These are phyloP conservation scores for Gossypium gossypioides DNA, from an alignment of 441 rosid genomes.

Conservation along the genomic window DNA sequence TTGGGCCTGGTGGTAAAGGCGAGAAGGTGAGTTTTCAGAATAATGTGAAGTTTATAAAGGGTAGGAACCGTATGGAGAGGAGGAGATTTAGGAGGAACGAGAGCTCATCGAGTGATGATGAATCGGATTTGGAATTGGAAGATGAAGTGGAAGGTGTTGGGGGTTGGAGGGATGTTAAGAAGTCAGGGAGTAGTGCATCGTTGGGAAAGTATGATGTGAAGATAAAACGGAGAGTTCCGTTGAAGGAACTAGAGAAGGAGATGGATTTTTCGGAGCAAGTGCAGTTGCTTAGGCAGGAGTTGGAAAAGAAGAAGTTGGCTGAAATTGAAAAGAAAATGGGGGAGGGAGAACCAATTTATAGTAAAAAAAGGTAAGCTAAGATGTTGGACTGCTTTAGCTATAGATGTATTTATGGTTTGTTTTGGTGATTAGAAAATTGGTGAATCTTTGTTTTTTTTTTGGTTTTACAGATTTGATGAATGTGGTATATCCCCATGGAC, in stretches of 20 bases:
- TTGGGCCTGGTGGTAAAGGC: slow-evolving; percentile 15
- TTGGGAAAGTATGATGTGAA: slow-evolving; percentile 68
- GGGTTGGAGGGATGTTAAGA: slow-evolving; percentile 38
- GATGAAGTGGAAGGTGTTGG: slow-evolving; percentile 27
- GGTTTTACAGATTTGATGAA: slow-evolving; percentile 62
- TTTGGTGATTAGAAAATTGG: slow-evolving; percentile 1
- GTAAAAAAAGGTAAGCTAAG: slow-evolving; percentile 45
- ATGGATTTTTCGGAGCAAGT: slow-evolving; percentile 46
- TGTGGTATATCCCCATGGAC: slow-evolving; percentile 65
- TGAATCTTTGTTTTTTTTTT: slow-evolving; percentile 10
- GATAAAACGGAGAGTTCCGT: slow-evolving; percentile 52
- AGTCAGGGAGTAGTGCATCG: slow-evolving; percentile 53
- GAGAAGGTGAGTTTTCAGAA: slow-evolving; percentile 20
- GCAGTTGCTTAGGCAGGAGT: slow-evolving; percentile 48
- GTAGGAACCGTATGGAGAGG: slow-evolving; percentile 18
- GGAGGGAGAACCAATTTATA: slow-evolving; percentile 47
- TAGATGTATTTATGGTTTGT: neutral
- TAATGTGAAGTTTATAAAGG: slow-evolving; percentile 21
- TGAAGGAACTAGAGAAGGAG: slow-evolving; percentile 45
- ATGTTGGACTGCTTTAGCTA: neutral
- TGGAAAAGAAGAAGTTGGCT: slow-evolving; percentile 34
- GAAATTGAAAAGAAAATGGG: slow-evolving; percentile 24
- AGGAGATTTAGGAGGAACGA: slow-evolving; percentile 48
- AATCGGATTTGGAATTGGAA: slow-evolving; percentile 40
- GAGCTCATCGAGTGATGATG: slow-evolving; percentile 64